phyloP scores from a whole-genome alignment of 805 yeast genomes.

The Priceomyces medius region DNA sequence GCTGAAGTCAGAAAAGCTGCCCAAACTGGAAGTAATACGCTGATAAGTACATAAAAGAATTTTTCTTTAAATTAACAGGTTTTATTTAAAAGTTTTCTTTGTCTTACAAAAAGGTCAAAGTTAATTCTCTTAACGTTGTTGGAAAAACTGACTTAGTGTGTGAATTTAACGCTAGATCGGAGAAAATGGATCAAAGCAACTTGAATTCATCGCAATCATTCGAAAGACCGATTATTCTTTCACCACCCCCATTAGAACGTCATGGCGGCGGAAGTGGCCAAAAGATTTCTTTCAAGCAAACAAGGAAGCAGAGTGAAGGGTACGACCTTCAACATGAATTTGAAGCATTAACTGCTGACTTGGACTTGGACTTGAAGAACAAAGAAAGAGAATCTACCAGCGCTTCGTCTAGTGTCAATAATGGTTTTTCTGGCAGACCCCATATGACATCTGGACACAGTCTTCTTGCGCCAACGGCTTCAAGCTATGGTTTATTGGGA shows the following conservation, averaged over 20 bases:
- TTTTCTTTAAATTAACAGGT: background rate
- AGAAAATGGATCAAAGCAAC: constrained; percentile 12
- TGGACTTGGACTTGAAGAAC: constrained; percentile 42
- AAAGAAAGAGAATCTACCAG: constrained; percentile 7
- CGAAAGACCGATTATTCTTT: constrained; percentile 39
- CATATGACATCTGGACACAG: constrained; percentile 3
- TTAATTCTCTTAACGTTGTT: background rate
- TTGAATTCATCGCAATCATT: constrained; percentile 17
- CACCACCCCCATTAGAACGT: constrained; percentile 41
- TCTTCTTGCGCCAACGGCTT: constrained; percentile 17
- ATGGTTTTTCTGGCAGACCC: background rate
- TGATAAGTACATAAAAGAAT: background rate
- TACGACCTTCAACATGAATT: constrained; percentile 47
- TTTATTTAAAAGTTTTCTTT: background rate
- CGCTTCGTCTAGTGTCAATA: constrained; percentile 5
- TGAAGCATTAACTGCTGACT: constrained; percentile 45
- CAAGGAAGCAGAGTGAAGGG: constrained; percentile 44
- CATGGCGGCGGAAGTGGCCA: constrained; percentile 9
- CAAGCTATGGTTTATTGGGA: constrained; percentile 10
- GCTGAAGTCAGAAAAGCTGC: background rate
- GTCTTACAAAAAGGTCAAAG: background rate
- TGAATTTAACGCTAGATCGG: constrained; percentile 1
- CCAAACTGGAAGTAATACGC: background rate
- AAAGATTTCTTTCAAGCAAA: constrained; percentile 4
- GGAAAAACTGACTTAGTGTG: too few species aligned